phyloP scores from a whole-genome alignment of 2,329 filamentous ascomycete species.

The Aphanoascus verrucosus region DNA sequence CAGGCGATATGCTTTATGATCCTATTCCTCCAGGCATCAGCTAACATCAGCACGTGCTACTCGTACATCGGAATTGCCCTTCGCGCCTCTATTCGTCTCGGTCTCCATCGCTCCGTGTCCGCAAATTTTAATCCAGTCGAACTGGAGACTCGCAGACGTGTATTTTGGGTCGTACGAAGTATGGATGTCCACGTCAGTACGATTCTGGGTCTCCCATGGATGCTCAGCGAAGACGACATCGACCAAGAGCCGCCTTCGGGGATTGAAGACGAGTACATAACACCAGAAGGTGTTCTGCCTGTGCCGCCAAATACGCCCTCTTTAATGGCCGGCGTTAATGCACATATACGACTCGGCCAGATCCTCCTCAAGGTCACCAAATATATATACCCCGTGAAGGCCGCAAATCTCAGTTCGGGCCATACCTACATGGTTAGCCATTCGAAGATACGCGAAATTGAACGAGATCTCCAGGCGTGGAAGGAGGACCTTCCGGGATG shows the following conservation, averaged over 20 bases:
- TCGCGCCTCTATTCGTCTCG: slow-evolving; percentile 64
- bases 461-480: slow-evolving; percentile 53
- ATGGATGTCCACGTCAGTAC: slow-evolving; percentile 44
- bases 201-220: slow-evolving; percentile 39
- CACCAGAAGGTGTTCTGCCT: slow-evolving; percentile 36
- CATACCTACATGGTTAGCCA: slow-evolving; percentile 54
- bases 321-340: slow-evolving; percentile 50
- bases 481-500: slow-evolving; percentile 59
- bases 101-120: slow-evolving; percentile 61
- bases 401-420: slow-evolving; percentile 34
- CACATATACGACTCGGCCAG: slow-evolving; percentile 47
- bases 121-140: slow-evolving; percentile 60
- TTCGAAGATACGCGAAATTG: slow-evolving; percentile 53
- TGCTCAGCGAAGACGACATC: slow-evolving; percentile 42
- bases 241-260: slow-evolving; percentile 40
- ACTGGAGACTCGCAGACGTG: slow-evolving; percentile 61
- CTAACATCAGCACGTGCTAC: slow-evolving; percentile 69
- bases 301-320: slow-evolving; percentile 47
- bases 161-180: slow-evolving; percentile 42
- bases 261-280: slow-evolving; percentile 40
- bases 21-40: slow-evolving; percentile 67
- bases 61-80: slow-evolving; percentile 69
- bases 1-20: slow-evolving; percentile 72
- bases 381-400: slow-evolving; percentile 54
- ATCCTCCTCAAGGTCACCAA: slow-evolving; percentile 53